Conservation (phyloP, 805 yeast genomes). For the Nakazawaea wyomingensis region DNA sequence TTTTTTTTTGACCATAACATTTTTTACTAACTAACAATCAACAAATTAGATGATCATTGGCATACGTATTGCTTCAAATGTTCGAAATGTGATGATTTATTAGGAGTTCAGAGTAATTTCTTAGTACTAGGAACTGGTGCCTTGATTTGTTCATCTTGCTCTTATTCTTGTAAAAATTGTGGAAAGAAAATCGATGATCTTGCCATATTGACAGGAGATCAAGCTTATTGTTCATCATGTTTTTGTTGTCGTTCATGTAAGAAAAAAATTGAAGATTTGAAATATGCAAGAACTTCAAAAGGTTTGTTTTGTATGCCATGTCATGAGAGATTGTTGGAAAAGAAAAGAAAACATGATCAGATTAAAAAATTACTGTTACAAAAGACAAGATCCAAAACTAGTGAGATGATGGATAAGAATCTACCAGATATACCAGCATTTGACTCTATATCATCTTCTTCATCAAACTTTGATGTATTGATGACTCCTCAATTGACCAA, state of each 20-base stretch:
- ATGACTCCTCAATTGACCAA: conserved; percentile 5
- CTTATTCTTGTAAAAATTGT: conserved; percentile 86
- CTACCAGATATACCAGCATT: conserved; percentile 9
- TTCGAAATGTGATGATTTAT: conserved; percentile 69
- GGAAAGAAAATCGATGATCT: conserved; percentile 82
- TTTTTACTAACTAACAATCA: background rate
- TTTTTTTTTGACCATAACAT: too few species aligned
- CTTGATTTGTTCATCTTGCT: conserved; percentile 83
- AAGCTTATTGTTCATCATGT: conserved; percentile 88
- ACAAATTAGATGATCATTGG: conserved; percentile 67
- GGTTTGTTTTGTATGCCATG: conserved; percentile 93
- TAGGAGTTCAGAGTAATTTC: conserved; percentile 87
- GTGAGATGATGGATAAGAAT: conserved; percentile 8
- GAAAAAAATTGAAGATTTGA: conserved; percentile 75
- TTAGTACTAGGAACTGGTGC: conserved; percentile 91
- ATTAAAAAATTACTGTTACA: conserved; percentile 24
- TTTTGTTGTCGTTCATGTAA: conserved; percentile 88
- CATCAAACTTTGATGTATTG: background rate
- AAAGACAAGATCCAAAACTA: conserved; percentile 16
- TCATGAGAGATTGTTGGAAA: conserved; percentile 76
- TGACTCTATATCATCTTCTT: conserved; percentile 1
- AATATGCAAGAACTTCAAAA: conserved; percentile 89
- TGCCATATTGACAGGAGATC: conserved; percentile 92
- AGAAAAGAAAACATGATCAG: conserved; percentile 60
- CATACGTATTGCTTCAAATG: conserved; percentile 91